Percentiles rank a stretch among this genome's conserved stretches.
Conservation (phyloP, 768 basidiomycete genomes). For the Boletus rubroflammeus region DNA sequence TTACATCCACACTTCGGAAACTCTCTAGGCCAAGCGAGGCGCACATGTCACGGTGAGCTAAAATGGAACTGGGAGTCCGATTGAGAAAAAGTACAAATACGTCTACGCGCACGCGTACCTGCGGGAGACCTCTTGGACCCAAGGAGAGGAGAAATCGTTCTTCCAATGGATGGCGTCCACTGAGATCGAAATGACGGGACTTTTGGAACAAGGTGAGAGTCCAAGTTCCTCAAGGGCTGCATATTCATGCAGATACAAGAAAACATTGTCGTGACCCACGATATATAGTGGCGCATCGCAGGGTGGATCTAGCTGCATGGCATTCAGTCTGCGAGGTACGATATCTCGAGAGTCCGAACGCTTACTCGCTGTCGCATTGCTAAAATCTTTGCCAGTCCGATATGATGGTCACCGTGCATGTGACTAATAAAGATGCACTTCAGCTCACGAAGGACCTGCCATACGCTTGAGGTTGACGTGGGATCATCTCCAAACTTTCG, state of each 20-base stretch:
- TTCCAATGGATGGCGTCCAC: constrained; percentile 54
- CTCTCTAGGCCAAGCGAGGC: constrained; percentile 51
- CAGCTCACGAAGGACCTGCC: constrained; percentile 62
- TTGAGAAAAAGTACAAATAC: neutral
- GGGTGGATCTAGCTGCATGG: constrained; percentile 57
- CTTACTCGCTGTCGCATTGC: constrained; percentile 63
- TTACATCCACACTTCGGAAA: constrained; percentile 67
- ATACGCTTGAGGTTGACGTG: constrained; percentile 37
- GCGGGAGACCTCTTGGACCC: neutral
- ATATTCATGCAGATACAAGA: constrained; percentile 70
- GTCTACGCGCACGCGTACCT: constrained; percentile 2
- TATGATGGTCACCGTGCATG: constrained; percentile 90
- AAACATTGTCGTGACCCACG: constrained; percentile 52
- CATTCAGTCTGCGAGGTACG: neutral
- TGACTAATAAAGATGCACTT: constrained; percentile 87
- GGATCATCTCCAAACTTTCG: constrained; percentile 65
- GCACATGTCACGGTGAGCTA: constrained; percentile 45
- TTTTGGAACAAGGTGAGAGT: constrained; percentile 42
- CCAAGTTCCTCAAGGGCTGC: constrained; percentile 71
- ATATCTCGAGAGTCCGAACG: neutral
- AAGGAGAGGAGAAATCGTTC: constrained; percentile 33
- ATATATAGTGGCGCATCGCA: constrained; percentile 66
- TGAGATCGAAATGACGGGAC: constrained; percentile 53
- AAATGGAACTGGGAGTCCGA: constrained; percentile 38
- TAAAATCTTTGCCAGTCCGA: constrained; percentile 74